Percentiles rank a stretch among this genome's conserved stretches.
phyloP scores from a whole-genome alignment of 805 yeast species.

The Deakozyma indianensis region DNA sequence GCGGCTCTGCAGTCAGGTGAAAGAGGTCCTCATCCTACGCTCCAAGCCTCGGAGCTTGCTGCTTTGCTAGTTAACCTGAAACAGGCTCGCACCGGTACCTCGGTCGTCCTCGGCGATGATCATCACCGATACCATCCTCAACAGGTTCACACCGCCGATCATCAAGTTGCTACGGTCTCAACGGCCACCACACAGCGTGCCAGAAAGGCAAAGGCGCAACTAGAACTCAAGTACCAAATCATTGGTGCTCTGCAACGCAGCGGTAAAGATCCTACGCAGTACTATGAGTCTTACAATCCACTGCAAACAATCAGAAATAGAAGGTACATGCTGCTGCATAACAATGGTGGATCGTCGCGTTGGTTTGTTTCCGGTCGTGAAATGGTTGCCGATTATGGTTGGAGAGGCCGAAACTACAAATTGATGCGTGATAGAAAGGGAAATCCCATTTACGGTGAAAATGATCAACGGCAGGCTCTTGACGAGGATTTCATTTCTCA shows the following conservation, averaged over 20 bases:
- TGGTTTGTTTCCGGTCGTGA: constrained; percentile 14
- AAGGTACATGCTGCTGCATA: constrained; percentile 11
- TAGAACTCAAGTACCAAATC: constrained; percentile 14
- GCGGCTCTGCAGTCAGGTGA: too few species aligned
- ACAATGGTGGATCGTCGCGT: neutral
- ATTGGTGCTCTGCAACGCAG: constrained; percentile 8
- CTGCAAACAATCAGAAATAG: constrained; percentile 62
- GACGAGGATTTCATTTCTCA: neutral
- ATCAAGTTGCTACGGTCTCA: constrained; percentile 4
- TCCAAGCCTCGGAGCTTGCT: neutral
- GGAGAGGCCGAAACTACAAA: constrained; percentile 10
- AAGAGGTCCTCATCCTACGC: too few species aligned
- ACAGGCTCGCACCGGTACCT: neutral
- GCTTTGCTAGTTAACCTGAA: neutral
- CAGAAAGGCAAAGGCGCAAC: constrained; percentile 11
- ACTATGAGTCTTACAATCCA: constrained; percentile 55
- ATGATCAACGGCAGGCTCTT: neutral
- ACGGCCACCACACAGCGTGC: constrained; percentile 12
- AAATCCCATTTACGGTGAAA: constrained; percentile 6
- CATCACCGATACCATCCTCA: neutral
- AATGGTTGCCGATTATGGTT: constrained; percentile 12
- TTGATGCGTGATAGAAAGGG: constrained; percentile 11
- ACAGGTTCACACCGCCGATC: neutral
- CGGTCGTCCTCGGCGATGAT: neutral
- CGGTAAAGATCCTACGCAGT: neutral